Evolutionary conservation across 2,329 filamentous ascomycete genomes (phyloP).

Genomic region (Aspergillus chevalieri): DNA sequence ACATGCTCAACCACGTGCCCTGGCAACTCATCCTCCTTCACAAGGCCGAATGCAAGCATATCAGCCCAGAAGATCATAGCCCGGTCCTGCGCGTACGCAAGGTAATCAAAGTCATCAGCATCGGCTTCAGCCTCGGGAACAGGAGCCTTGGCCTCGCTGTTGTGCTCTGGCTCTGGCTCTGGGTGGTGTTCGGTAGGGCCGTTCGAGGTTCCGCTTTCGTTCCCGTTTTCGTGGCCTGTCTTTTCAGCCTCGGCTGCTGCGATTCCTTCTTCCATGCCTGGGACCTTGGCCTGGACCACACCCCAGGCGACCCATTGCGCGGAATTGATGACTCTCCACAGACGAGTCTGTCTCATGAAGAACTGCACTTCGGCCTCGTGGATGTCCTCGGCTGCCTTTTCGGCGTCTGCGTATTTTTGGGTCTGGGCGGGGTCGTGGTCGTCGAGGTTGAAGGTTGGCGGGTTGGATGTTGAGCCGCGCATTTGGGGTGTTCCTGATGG

Average conservation of each 20-base stretch:
- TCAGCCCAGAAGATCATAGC: slow-evolving; percentile 95
- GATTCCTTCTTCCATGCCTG: slow-evolving; percentile 55
- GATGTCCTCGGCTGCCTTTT: slow-evolving; percentile 57
- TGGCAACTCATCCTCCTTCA: slow-evolving; percentile 70
- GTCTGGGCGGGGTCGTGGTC: slow-evolving; percentile 49
- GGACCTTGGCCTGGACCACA: slow-evolving; percentile 85
- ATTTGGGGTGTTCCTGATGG: slow-evolving; percentile 33
- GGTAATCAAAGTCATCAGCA: slow-evolving; percentile 72
- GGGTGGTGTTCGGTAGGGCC: background rate
- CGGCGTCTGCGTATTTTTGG: slow-evolving; percentile 51
- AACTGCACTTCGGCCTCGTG: slow-evolving; percentile 63
- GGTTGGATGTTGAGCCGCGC: slow-evolving; percentile 47
- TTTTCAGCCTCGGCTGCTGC: slow-evolving; percentile 7
- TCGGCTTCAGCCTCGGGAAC: slow-evolving; percentile 9
- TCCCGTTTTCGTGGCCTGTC: slow-evolving; percentile 6
- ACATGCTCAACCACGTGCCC: slow-evolving; percentile 56
- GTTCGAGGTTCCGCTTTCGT: slow-evolving; percentile 4
- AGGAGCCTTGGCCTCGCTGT: too few species aligned
- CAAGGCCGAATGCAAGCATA: slow-evolving; percentile 67
- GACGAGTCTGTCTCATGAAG: slow-evolving; percentile 68
- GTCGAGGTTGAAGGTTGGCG: slow-evolving; percentile 71
- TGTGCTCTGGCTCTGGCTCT: too few species aligned
- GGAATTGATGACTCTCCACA: slow-evolving; percentile 85
- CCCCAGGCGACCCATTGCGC: slow-evolving; percentile 95
- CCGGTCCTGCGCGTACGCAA: slow-evolving; percentile 83